These are phyloP conservation scores for Scedosporium boydii DNA, from an alignment of 2,329 filamentous ascomycete species.

Conservation along the genomic window DNA sequence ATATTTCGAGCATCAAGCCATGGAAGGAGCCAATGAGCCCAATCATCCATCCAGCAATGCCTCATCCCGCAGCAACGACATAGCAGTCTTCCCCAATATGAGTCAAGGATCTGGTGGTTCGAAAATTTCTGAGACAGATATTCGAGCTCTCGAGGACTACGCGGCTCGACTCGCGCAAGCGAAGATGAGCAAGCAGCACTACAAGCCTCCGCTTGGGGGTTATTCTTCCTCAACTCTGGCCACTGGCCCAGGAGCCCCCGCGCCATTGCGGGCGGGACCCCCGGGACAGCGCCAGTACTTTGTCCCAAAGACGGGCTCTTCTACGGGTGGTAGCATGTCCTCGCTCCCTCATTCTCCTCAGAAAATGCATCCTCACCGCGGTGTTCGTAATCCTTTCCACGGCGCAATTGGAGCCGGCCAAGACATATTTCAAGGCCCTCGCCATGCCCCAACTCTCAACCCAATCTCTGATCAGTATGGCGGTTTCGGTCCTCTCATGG, in stretches of 20 bases:
- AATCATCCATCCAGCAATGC: background rate
- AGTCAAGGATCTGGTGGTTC: background rate
- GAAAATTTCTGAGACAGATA: background rate
- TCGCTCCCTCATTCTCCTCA: too few species aligned
- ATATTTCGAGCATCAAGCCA: background rate
- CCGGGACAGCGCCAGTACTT: conserved; percentile 1
- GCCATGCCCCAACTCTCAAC: too few species aligned
- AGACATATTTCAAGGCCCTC: background rate
- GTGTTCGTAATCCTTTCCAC: too few species aligned
- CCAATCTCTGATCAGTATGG: too few species aligned
- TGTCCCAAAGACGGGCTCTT: background rate
- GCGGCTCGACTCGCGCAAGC: background rate
- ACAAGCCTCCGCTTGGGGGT: background rate
- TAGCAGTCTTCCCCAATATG: background rate
- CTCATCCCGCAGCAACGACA: background rate
- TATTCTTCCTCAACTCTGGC: background rate
- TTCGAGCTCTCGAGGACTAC: background rate
- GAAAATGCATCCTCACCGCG: too few species aligned
- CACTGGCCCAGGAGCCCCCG: conserved; percentile 4
- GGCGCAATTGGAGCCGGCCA: background rate
- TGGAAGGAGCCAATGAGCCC: background rate
- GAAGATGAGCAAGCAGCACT: background rate
- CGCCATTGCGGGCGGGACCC: conserved; percentile 7
- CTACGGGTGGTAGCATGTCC: background rate
- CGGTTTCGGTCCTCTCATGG: too few species aligned